Percentiles rank a stretch among this genome's conserved stretches.
These are phyloP conservation scores for Penicillium psychrofluorescens DNA, from an alignment of 495 filamentous ascomycete genomes.

Conservation along the genomic window DNA sequence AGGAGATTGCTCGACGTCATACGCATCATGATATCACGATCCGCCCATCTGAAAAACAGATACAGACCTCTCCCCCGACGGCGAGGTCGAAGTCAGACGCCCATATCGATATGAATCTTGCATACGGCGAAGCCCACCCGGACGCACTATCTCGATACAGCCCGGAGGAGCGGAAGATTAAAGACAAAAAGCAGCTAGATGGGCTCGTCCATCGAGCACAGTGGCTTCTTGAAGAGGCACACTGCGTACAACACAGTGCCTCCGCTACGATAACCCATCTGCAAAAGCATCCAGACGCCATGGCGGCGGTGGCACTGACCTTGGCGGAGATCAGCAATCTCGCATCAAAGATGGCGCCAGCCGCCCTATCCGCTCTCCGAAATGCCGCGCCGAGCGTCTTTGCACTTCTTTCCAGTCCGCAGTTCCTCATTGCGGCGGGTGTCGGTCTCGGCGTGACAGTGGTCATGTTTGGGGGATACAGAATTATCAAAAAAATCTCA, in stretches of 20 bases:
- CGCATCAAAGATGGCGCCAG: conserved; percentile 75
- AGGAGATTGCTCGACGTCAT: conserved; percentile 38
- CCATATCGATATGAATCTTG: conserved; percentile 78
- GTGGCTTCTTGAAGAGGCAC: conserved; percentile 68
- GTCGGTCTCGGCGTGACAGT: conserved; percentile 85
- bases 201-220: conserved; percentile 63
- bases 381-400: conserved; percentile 75
- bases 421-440: conserved; percentile 89
- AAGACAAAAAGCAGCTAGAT: conserved; percentile 52
- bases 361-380: conserved; percentile 67
- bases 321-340: conserved; percentile 85
- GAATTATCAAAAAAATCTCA: conserved; percentile 84
- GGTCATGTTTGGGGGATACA: conserved; percentile 91
- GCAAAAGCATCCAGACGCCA: conserved; percentile 85
- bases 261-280: conserved; percentile 77
- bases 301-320: conserved; percentile 88
- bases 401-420: conserved; percentile 77
- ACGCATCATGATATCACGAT: conserved; percentile 33
- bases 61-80: conserved; percentile 15
- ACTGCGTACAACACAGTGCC: conserved; percentile 81
- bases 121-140: conserved; percentile 60
- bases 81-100: conserved; percentile 42
- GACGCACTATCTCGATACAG: conserved; percentile 30
- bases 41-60: conserved; percentile 6
- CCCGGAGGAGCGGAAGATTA: conserved; percentile 17